Percentiles rank a stretch among this genome's conserved stretches.
Evolutionary conservation across 768 basidiomycete genomes (phyloP).

Genomic region (Termitomyces sp.): DNA sequence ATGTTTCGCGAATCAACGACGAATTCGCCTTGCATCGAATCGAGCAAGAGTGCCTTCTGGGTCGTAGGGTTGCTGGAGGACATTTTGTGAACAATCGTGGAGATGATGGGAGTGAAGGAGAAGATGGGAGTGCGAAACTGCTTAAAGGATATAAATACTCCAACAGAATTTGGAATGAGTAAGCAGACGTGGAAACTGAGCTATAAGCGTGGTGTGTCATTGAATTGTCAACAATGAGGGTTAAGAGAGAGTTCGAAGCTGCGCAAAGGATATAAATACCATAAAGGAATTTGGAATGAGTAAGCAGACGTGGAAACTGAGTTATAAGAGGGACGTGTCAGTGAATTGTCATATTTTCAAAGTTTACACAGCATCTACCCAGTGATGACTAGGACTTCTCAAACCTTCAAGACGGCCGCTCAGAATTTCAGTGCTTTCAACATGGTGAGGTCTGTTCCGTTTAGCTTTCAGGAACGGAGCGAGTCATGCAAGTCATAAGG

Average conservation of each 20-base stretch:
- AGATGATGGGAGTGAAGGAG: not conserved
- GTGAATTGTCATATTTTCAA: no score
- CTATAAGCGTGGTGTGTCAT: not conserved
- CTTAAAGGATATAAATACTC: not conserved
- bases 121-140: not conserved
- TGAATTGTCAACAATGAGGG: not conserved
- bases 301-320: not conserved
- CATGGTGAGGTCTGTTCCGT: not conserved
- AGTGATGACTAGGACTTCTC: no score
- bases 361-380: not conserved
- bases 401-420: not conserved
- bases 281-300: not conserved
- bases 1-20: conserved; percentile 9
- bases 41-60: conserved; percentile 22
- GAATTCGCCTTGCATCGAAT: conserved; percentile 14
- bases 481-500: not conserved
- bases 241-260: not conserved
- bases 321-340: not conserved
- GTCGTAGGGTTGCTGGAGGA: not conserved
- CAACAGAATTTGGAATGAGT: not conserved
- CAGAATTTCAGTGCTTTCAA: not conserved
- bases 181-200: not conserved
- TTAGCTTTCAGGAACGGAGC: not conserved
- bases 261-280: not conserved
- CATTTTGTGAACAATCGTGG: conserved; percentile 7